Percentiles rank a stretch among this genome's conserved stretches.
These are phyloP conservation scores for Somion occarium DNA, from an alignment of 1,284 basidiomycete genomes.

Conservation along the genomic window DNA sequence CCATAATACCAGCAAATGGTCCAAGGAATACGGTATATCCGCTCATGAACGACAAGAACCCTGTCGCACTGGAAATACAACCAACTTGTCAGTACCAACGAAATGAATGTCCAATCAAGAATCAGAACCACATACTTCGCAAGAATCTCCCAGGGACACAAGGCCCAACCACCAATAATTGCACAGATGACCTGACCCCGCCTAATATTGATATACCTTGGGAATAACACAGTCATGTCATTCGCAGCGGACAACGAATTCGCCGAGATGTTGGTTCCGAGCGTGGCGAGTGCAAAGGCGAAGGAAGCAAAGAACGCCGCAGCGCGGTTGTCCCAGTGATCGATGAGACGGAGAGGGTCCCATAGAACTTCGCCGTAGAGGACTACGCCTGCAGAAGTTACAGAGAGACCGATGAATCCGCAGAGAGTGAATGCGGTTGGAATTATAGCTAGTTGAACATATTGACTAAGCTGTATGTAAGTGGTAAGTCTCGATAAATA, in stretches of 20 bases:
- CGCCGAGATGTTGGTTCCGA: slow-evolving; percentile 74
- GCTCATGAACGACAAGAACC: slow-evolving; percentile 55
- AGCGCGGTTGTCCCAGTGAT: slow-evolving; percentile 71
- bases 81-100: no score
- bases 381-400: slow-evolving; percentile 59
- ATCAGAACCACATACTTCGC: slow-evolving; percentile 30
- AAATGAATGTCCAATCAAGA: background rate
- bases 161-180: slow-evolving; percentile 62
- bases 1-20: slow-evolving; percentile 70
- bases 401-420: slow-evolving; percentile 57
- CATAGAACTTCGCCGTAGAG: slow-evolving; percentile 57
- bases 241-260: slow-evolving; percentile 77
- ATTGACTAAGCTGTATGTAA: slow-evolving; percentile 41
- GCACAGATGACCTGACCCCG: slow-evolving; percentile 73
- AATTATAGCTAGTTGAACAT: slow-evolving; percentile 65
- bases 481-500: slow-evolving; percentile 1
- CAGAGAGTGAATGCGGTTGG: slow-evolving; percentile 62
- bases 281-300: slow-evolving; percentile 60
- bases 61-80: slow-evolving; percentile 34
- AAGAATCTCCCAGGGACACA: slow-evolving; percentile 52
- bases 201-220: slow-evolving; percentile 70
- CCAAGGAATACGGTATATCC: slow-evolving; percentile 73
- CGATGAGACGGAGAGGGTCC: slow-evolving; percentile 50
- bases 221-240: slow-evolving; percentile 66
- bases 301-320: slow-evolving; percentile 76